Conservation (phyloP, 163 green algal species). For the Chloroidium sp. region DNA sequence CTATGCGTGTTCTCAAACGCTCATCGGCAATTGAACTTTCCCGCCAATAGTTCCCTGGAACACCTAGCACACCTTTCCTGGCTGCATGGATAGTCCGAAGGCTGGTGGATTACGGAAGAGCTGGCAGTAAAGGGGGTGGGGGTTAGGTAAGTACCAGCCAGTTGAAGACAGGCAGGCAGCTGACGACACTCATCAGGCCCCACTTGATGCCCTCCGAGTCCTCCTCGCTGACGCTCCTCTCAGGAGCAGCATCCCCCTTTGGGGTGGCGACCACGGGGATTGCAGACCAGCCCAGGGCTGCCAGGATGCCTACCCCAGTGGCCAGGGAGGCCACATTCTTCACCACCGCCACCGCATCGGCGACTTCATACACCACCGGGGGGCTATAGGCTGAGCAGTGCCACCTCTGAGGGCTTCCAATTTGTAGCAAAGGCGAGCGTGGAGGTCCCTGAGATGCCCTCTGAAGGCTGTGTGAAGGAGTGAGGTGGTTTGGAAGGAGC, state of each 20-base stretch:
- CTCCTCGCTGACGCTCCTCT: background rate
- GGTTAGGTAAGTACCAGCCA: background rate
- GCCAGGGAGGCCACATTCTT: background rate
- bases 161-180: conserved; percentile 8
- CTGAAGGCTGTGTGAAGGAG: no score
- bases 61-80: no score
- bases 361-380: background rate
- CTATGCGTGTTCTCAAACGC: no score
- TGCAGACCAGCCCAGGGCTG: background rate
- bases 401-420: no score
- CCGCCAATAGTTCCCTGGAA: no score
- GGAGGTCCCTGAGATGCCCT: no score
- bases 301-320: background rate
- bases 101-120: background rate
- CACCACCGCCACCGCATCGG: background rate
- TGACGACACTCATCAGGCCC: conserved; percentile 8
- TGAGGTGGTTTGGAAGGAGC: no score
- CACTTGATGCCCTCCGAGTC: conserved; percentile 5
- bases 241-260: background rate
- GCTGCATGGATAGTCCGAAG: no score
- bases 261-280: background rate
- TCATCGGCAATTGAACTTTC: no score
- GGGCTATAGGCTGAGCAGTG: no score
- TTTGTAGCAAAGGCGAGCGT: no score
- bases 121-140: background rate